Evolutionary conservation across 2,329 filamentous ascomycete species (phyloP), one percentile per base, ranked within the genome.

Genomic region (Botrytis byssoidea): DNA sequence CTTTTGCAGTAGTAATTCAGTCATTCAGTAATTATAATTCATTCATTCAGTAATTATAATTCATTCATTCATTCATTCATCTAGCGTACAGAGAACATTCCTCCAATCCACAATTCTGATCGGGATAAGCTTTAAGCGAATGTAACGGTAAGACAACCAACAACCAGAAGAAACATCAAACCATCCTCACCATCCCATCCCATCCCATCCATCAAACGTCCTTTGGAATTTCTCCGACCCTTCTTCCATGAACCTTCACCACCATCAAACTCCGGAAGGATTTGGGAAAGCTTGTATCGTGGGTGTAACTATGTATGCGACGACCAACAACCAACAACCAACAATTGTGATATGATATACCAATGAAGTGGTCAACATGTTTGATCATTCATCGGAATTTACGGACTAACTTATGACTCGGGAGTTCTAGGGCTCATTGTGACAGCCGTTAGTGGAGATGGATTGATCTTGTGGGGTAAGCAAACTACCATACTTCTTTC

Each of bases 391-490:
- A 25, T 59, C 42, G 60, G 29, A 35, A 25, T 40, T 37, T 44
- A 12, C 9, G 20, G 4, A 25, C 20, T n/a, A 22, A 46, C 40
- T 64, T 29, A 3, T 57, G 51, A 57, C 51, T 57, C 51, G 51
- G 51, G 51, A 7, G n/a, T 9, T 57, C 51, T 18, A 25, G 46
- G 20, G 25, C 25, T 20, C 46, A 40, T 40, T 55, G 35, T 46
- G 32, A 67, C 35, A 51, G 18, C 46, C 46, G 32, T 40, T 29
- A 29, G 25, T 55, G 66, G n/a, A 57, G 35, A 55, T 40, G n/a
- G 12, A 57, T 57, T 25, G 37, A n/a, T n/a, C 46, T 37, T 57
- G 66, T 68, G 48, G 48, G 66, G 66, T 68, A 68, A 57, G 65
- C 48, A 40, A 48, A 55, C 29, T 42, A 32, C n/a, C 51, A 32